Base-by-base conservation (phyloP, 2,329 filamentous ascomycete genomes). In the Ophiostoma ips region DNA sequence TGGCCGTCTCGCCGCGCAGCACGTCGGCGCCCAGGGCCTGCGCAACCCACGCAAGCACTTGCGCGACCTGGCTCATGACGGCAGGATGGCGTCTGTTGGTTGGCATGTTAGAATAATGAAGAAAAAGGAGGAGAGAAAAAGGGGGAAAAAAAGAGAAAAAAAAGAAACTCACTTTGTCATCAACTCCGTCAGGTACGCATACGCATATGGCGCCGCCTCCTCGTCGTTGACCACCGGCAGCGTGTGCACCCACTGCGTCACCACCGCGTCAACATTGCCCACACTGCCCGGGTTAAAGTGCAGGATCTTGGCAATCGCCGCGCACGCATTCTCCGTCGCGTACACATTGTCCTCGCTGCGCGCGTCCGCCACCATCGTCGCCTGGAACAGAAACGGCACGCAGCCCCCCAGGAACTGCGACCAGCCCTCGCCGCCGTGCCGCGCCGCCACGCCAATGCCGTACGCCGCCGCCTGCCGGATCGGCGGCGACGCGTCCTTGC, bases 401-500 rank as follows among this genome's bases (percentile, higher is more conserved):
- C 85, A 82, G 28, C 81, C 82, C 16, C 83, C 84, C 5, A 92
- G 76, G 65, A 96, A 98, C 50, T 87, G 82, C 36, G 87, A 80
- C 88, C 90, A 98, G 9, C 83, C 73, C 18, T 79, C 74, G 19
- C 92, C 92, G 53, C 92, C 90, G 60, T 88, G 88, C 63, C 95
- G 89, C 3, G 92, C 92, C 37, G 90, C 92, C 49, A 96, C 87
- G 61, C 92, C 92, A 46, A 95, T 87, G 55, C 92, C 92, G 63
- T 98, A 98, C 8, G 89, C 87, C 15, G 92, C 90, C 28, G 92
- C 92, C 72, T 98, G 92, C 50, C 92, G 80, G 62, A 96, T 96
- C 12, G 57, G 55, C n/a, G 92, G 84, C 31, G 89, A 87, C 28
- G 81, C 68, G 60, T 96, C 90, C 59, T 79, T 79, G 71, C 95